Evolutionary conservation across 139 green algal genomes (phyloP).

Genomic region (Penium margaritaceum): DNA sequence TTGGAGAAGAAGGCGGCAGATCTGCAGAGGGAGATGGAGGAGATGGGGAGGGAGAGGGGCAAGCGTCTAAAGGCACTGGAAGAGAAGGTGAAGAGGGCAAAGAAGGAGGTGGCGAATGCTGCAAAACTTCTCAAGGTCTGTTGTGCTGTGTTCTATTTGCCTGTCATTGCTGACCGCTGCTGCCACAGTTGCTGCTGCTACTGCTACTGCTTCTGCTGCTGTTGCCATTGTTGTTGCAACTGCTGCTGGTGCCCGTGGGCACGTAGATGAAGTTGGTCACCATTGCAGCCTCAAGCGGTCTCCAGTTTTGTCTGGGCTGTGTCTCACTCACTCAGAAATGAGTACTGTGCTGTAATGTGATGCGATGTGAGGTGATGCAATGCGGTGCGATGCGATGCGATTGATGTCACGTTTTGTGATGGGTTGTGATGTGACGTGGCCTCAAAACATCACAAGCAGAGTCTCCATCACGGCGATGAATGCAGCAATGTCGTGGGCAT

Average conservation of each 20-base stretch:
- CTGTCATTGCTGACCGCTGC: background rate
- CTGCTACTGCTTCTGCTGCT: background rate
- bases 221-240: too few species aligned
- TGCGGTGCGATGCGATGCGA: too few species aligned
- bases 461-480: too few species aligned
- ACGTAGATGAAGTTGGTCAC: background rate
- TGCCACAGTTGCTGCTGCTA: background rate
- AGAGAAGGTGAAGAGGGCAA: conserved; percentile 54
- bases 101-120: conserved; percentile 55
- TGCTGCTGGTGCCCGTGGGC: background rate
- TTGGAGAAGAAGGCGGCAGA: conserved; percentile 60
- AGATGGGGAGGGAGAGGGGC: conserved; percentile 70
- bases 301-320: too few species aligned
- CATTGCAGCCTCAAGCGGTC: too few species aligned
- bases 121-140: conserved; percentile 29
- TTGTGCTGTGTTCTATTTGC: background rate
- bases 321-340: too few species aligned
- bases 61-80: conserved; percentile 46
- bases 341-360: too few species aligned
- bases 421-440: too few species aligned
- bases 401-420: too few species aligned
- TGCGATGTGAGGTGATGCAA: too few species aligned
- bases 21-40: conserved; percentile 69
- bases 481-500: too few species aligned
- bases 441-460: too few species aligned